Base-by-base conservation (phyloP, 2,329 filamentous ascomycete genomes). In the Calonectria montana region DNA sequence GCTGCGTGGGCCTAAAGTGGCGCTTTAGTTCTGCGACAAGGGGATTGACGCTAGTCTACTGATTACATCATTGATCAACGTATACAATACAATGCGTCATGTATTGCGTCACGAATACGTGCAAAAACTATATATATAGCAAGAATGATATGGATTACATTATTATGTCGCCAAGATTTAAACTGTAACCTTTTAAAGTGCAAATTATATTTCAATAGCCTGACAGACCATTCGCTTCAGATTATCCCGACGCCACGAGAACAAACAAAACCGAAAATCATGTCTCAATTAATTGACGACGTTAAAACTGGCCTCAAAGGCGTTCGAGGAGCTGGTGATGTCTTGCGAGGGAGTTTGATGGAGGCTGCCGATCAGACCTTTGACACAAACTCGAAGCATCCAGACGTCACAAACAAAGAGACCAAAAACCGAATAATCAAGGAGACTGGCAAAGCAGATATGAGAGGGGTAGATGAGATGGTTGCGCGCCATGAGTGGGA, bases 231-330 rank as follows among this genome's bases (percentile, higher is more conserved):
- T 6, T 31, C 1, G 5, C 9, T 9, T 31, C 29, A 31, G 29
- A 31, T 9, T 31, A 31, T 31, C 29, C 5, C 29, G 29, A 31
- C 29, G 9, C 29, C 12, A 47, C 12, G 12, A 25, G 12, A 47
- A 47, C 3, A 47, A 25, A 47, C 4, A 21, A 47, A 47, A 39
- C 4, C 12, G 37, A 47, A 69, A 67, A 61, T 47, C 50, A 64
- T 68, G 59, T 59, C 48, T 45, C 35, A 53, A 18, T 27, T 63
- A n/a, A 43, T 48, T 21, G 55, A 79, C 1, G 77, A 79, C 27
- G 74, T 77, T 47, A 79, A 79, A 37, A 61, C 77, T 2, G 75
- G 76, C 41, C 64, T 79, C 1, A 79, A 79, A 1, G 77, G 77
- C 43, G 69, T 79, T 31, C 69, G 67, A 12, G 77, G 77, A 3